Conservation (phyloP, 805 yeast genomes). For the Schwanniomyces pseudopolymorphus region DNA sequence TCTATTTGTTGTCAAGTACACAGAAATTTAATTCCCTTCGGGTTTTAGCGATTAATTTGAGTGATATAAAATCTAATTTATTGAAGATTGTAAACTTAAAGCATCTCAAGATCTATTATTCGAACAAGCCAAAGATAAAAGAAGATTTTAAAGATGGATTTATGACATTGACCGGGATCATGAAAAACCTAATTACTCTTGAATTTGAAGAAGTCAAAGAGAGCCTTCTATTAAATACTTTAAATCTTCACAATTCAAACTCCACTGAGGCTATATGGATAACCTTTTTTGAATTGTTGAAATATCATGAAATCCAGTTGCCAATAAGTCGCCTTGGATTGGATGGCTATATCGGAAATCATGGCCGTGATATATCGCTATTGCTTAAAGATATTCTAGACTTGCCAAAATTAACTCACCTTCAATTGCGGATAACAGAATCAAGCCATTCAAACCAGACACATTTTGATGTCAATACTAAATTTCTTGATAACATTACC, state of each 20-base stretch:
- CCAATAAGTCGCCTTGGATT: constrained; percentile 12
- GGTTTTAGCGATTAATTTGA: not conserved
- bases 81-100: constrained; percentile 9
- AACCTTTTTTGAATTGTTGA: constrained; percentile 14
- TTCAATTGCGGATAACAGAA: constrained; percentile 19
- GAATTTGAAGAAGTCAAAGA: constrained; percentile 14
- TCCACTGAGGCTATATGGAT: constrained; percentile 18
- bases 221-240: constrained; percentile 11
- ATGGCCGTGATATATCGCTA: constrained; percentile 9
- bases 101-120: constrained; percentile 13
- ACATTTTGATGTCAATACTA: constrained; percentile 12
- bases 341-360: constrained; percentile 21
- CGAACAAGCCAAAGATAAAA: constrained; percentile 4
- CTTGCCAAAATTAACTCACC: constrained; percentile 10
- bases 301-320: constrained; percentile 3
- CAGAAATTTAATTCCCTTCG: not conserved
- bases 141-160: constrained; percentile 3
- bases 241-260: constrained; percentile 15
- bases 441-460: constrained; percentile 16
- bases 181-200: constrained; percentile 10
- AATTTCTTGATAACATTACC: constrained; percentile 11
- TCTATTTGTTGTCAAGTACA: not conserved
- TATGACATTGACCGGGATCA: constrained; percentile 7
- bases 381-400: constrained; percentile 12
- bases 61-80: not conserved